Conservation (phyloP, 75 land plant species). For the Larix kaempferi region DNA sequence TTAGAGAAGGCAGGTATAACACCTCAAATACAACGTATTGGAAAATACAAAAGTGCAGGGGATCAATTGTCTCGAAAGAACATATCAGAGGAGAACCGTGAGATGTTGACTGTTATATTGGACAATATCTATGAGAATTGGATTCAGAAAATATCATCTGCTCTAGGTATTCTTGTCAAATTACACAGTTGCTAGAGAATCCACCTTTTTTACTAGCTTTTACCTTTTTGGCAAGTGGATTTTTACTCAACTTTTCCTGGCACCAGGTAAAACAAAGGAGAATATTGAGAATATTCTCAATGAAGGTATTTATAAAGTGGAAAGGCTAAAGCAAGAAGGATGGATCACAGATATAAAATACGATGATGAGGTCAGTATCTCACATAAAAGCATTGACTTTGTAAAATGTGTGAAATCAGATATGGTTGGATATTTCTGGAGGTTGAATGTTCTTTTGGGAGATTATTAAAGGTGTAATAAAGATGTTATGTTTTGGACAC, state of each 20-base stretch:
- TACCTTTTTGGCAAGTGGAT: neutral
- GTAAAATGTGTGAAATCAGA: neutral
- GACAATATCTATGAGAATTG: conserved; percentile 63
- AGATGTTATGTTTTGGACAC: neutral
- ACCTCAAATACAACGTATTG: conserved; percentile 85
- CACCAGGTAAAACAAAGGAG: conserved; percentile 67
- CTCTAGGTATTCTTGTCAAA: conserved; percentile 36
- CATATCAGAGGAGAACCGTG: conserved; percentile 65
- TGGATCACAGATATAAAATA: conserved; percentile 85
- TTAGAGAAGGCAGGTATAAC: conserved; percentile 86
- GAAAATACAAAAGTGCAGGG: conserved; percentile 95
- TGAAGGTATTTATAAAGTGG: conserved; percentile 76
- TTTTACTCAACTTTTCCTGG: neutral
- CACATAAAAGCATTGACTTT: neutral
- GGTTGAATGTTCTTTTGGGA: neutral
- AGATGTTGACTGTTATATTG: conserved; percentile 58
- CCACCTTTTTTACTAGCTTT: neutral
- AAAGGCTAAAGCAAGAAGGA: conserved; percentile 72
- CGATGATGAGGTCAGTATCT: conserved; percentile 77
- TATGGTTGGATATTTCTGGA: neutral
- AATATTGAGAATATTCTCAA: conserved; percentile 74
- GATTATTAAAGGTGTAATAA: neutral
- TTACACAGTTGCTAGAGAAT: neutral
- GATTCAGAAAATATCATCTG: conserved; percentile 37
- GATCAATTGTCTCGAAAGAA: conserved; percentile 67